These are phyloP conservation scores for Aspergillus incahuasiensis DNA, from an alignment of 495 filamentous ascomycete genomes.

Conservation along the genomic window DNA sequence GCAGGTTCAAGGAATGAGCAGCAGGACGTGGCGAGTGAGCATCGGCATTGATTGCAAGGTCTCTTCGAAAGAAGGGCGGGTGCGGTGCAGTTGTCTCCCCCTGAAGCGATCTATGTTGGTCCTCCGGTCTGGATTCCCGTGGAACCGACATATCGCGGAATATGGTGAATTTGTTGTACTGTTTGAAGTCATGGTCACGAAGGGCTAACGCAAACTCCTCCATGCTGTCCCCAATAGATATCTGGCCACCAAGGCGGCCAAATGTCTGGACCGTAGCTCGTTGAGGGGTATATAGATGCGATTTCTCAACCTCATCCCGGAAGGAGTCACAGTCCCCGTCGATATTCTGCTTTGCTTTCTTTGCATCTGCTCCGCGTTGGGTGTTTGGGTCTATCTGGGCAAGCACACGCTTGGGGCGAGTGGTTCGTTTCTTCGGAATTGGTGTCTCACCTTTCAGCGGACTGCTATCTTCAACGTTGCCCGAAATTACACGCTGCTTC, in stretches of 20 bases:
- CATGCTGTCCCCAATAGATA: constrained; percentile 20
- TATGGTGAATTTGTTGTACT: constrained; percentile 28
- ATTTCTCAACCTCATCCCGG: not conserved
- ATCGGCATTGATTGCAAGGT: not conserved
- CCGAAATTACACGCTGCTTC: constrained; percentile 53
- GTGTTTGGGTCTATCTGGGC: constrained; percentile 32
- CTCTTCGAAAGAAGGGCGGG: constrained; percentile 19
- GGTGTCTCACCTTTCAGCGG: constrained; percentile 46
- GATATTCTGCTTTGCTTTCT: constrained; percentile 17
- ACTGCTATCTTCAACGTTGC: constrained; percentile 49
- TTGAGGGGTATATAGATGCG: constrained; percentile 1
- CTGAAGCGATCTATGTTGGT: constrained; percentile 9
- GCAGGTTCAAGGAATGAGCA: constrained; percentile 10
- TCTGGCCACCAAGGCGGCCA: constrained; percentile 2
- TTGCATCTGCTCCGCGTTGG: constrained; percentile 23
- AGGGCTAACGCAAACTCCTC: constrained; percentile 29
- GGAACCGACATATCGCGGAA: constrained; percentile 29
- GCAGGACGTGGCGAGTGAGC: constrained; percentile 11
- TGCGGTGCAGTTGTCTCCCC: constrained; percentile 22
- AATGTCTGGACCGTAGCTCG: constrained; percentile 8
- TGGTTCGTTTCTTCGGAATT: constrained; percentile 32
- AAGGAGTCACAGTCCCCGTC: constrained; percentile 2
- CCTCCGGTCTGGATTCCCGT: constrained; percentile 9
- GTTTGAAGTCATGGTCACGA: constrained; percentile 17
- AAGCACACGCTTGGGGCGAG: constrained; percentile 27